phyloP scores from a whole-genome alignment of 306 rosid genomes.

The Ammopiptanthus mongolicus region DNA sequence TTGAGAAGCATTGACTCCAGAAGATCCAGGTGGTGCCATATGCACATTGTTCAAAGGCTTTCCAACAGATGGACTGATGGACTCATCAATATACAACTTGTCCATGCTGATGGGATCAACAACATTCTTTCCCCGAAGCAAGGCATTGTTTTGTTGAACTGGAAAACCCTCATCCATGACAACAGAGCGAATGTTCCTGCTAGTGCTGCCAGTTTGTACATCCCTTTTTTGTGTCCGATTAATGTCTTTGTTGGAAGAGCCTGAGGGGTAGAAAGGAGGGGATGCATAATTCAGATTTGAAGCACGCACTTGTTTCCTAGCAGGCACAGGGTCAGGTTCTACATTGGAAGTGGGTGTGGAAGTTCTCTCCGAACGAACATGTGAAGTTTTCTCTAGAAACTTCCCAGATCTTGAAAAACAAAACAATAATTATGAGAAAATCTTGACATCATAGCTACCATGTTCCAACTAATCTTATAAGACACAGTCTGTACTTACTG shows the following conservation, averaged over 20 bases:
- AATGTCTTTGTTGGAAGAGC: slow-evolving; percentile 61
- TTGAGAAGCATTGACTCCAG: slow-evolving; percentile 45
- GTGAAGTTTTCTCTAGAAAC: slow-evolving; percentile 49
- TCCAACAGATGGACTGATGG: slow-evolving; percentile 44
- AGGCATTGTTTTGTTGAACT: slow-evolving; percentile 39
- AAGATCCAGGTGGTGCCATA: slow-evolving; percentile 46
- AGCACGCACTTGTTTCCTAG: slow-evolving; percentile 59
- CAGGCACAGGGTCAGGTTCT: slow-evolving; percentile 46
- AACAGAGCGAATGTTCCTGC: slow-evolving; percentile 44
- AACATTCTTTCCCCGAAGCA: slow-evolving; percentile 60
- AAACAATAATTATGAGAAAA: slow-evolving; percentile 10
- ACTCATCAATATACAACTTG: slow-evolving; percentile 57
- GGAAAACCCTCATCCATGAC: slow-evolving; percentile 41
- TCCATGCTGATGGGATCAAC: slow-evolving; percentile 52
- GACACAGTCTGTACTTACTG: slow-evolving; percentile 51
- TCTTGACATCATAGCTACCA: background rate
- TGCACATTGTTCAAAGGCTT: slow-evolving; percentile 46
- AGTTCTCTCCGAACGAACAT: slow-evolving; percentile 46
- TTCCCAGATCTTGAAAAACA: slow-evolving; percentile 47
- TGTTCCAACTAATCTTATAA: background rate
- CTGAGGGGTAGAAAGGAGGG: slow-evolving; percentile 95
- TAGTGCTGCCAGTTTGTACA: slow-evolving; percentile 49
- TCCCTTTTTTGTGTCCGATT: slow-evolving; percentile 47
- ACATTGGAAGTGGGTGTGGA: slow-evolving; percentile 32
- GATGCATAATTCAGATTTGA: slow-evolving; percentile 89